Conservation (phyloP, 2,329 filamentous ascomycete genomes). For the Ramularia endophylla region DNA sequence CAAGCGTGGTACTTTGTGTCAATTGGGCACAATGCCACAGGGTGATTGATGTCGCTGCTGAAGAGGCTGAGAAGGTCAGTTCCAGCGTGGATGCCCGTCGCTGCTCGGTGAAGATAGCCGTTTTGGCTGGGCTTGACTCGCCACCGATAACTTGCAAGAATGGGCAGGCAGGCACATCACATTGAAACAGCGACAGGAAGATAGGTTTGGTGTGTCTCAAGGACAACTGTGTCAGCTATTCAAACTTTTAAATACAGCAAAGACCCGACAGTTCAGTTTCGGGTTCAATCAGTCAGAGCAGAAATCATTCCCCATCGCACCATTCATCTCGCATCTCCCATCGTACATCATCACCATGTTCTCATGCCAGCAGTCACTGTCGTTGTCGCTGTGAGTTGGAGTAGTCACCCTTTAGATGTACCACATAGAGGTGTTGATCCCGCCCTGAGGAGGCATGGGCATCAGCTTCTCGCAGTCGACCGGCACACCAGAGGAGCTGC, state of each 20-base stretch:
- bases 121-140: too few species aligned
- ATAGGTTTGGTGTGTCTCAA: constrained; percentile 3
- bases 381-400: not conserved
- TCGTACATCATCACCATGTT: not conserved
- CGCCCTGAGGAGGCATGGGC: constrained; percentile 34
- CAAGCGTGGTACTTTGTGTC: too few species aligned
- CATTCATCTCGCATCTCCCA: not conserved
- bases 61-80: too few species aligned
- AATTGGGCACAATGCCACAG: too few species aligned
- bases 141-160: too few species aligned
- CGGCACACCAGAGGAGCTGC: constrained; percentile 18
- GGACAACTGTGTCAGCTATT: constrained; percentile 3
- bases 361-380: not conserved
- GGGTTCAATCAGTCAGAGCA: constrained; percentile 2
- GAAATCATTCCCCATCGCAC: constrained; percentile 1
- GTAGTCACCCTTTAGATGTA: constrained; percentile 36
- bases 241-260: not conserved
- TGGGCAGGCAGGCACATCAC: too few species aligned
- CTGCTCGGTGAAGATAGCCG: too few species aligned
- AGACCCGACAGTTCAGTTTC: not conserved
- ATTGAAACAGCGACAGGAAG: not conserved
- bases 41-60: too few species aligned
- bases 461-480: constrained; percentile 33
- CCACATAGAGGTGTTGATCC: constrained; percentile 44
- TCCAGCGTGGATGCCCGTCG: too few species aligned